A percentile compares a stretch with the other conserved stretches of the same genome.
Conservation (phyloP, 2,329 filamentous ascomycete genomes). For the Alternaria ventricosa region DNA sequence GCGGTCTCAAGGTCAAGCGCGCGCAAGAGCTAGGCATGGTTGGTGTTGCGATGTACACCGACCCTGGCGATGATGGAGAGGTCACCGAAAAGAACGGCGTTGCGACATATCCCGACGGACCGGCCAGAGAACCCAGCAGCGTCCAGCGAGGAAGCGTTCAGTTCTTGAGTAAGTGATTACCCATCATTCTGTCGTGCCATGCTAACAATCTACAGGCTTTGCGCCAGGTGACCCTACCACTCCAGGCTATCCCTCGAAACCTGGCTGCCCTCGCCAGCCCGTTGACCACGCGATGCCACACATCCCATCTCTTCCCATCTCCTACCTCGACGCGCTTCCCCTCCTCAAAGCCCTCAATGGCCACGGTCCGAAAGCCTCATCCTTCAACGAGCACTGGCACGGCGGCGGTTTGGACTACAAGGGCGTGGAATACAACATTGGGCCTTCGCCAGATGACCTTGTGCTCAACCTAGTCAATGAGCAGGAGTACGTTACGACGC, state of each 20-base stretch:
- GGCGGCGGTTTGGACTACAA: conserved; percentile 77
- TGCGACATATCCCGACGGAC: conserved; percentile 80
- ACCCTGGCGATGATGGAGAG: conserved; percentile 87
- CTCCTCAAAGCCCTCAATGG: conserved; percentile 91
- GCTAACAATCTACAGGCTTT: conserved; percentile 53
- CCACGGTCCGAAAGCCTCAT: conserved; percentile 76
- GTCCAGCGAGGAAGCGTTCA: conserved; percentile 89
- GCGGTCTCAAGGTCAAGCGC: conserved; percentile 90
- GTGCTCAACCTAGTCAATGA: conserved; percentile 59
- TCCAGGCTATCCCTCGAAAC: conserved; percentile 90
- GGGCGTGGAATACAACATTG: conserved; percentile 83
- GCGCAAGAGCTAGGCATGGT: conserved; percentile 90
- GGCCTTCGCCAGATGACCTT: conserved; percentile 76
- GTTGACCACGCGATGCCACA: conserved; percentile 74
- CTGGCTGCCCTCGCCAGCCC: conserved; percentile 78
- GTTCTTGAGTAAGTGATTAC: conserved; percentile 53
- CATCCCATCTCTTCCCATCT: conserved; percentile 91
- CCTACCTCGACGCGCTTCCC: conserved; percentile 83
- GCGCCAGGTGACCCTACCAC: conserved; percentile 82
- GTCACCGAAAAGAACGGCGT: conserved; percentile 83
- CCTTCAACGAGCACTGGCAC: conserved; percentile 76
- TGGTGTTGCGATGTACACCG: conserved; percentile 82
- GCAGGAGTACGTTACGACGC: conserved; percentile 58
- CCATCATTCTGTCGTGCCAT: neutral
- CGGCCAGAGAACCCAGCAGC: conserved; percentile 84